Base-by-base conservation (phyloP, 768 basidiomycete species). In the Amanita rubescens region DNA sequence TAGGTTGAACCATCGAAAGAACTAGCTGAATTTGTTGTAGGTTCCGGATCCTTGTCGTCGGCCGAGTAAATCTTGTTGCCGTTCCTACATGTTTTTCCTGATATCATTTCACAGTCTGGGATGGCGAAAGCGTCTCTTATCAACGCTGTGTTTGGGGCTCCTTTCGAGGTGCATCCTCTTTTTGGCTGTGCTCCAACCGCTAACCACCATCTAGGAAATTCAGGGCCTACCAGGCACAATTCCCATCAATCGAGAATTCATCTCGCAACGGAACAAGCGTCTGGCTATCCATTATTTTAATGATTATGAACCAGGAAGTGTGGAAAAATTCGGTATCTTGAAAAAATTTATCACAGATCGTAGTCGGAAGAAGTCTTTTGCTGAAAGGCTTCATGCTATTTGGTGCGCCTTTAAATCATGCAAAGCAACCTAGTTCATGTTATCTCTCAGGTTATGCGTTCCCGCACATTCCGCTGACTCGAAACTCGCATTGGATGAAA, bases 91-190 rank as follows among this genome's bases (percentile, higher is more conserved):
- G 25, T 48, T 1, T 14, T 19, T 24, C 24, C 24, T 35, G 9
- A 22, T 10, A 9, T 14, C 15, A 17, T 27, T 8, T 46, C 20
- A 11, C 54, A 68, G 66, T 54, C 60, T 33, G 67, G 68, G 32
- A 56, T 61, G 2, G 68, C 67, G 6, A 68, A 69, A 58, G 64
- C 67, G 12, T 66, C 67, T 3, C 58, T 69, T n/a, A 58, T 68
- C 54, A 58, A 56, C 8, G 46, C 42, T 14, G 56, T 63, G 12
- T 68, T 67, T 59, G 60, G 60, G 12, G 56, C 65, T 39, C 38
- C 58, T 43, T 30, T 32, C 10, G 54, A 55, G 19, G 57, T 56
- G 14, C 2, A 50, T 7, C 32, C 24, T 14, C 25, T 30, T 14
- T 30, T 20, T 33, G 20, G 43, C 8, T 20, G 37, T 12, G 17